Evolutionary conservation across 2,329 filamentous ascomycete species (phyloP).

Genomic region (Trichophyton simii): DNA sequence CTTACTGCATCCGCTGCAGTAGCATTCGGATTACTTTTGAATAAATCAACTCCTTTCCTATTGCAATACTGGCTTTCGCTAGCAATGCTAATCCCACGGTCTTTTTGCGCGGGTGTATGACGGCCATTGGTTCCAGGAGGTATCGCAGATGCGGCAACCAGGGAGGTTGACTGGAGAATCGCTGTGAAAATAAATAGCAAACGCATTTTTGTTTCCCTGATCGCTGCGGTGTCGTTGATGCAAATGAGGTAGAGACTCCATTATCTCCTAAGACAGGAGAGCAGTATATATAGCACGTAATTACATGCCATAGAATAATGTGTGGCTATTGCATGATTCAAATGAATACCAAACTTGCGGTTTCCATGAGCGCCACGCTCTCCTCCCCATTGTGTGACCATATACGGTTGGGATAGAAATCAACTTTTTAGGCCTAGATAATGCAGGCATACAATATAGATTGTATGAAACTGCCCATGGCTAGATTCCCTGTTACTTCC

Average conservation of each 20-base stretch:
- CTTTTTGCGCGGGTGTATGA: not conserved
- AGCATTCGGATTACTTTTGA: constrained; percentile 41
- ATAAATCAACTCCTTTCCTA: constrained; percentile 51
- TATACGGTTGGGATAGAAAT: not conserved
- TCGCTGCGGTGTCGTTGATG: not conserved
- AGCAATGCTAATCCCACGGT: constrained; percentile 26
- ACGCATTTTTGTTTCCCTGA: not conserved
- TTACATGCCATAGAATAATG: not conserved
- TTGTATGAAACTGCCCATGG: not conserved
- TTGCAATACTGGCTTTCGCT: constrained; percentile 59
- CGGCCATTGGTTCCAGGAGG: not conserved
- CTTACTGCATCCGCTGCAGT: constrained; percentile 61
- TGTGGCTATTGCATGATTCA: not conserved
- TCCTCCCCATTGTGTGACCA: not conserved
- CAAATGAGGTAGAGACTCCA: not conserved
- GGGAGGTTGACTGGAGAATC: not conserved
- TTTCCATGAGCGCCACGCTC: not conserved
- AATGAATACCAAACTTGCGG: not conserved
- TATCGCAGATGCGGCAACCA: not conserved
- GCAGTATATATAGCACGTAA: not conserved
- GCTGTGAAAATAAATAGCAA: not conserved
- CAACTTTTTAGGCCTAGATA: not conserved
- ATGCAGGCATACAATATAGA: not conserved
- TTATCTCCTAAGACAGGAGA: not conserved
- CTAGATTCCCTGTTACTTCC: too few species aligned